Evolutionary conservation across 805 yeast species (phyloP).

Genomic region (Pichia californica): DNA sequence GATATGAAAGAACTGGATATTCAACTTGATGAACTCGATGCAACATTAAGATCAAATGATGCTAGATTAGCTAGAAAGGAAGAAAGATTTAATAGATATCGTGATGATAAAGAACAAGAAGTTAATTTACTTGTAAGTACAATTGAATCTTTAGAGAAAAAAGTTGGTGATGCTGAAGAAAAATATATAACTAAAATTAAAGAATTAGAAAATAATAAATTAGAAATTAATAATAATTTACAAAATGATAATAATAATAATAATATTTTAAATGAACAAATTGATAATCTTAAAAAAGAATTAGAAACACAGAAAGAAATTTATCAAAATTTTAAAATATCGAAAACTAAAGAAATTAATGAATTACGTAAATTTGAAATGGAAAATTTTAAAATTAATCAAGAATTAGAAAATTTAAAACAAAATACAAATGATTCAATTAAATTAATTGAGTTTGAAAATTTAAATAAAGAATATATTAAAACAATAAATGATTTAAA

Average conservation of each 20-base stretch:
- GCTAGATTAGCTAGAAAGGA: constrained; percentile 39
- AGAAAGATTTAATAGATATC: constrained; percentile 39
- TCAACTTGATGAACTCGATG: constrained; percentile 44
- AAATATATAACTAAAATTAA: constrained; percentile 31
- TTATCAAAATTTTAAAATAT: constrained; percentile 8
- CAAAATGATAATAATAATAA: neutral
- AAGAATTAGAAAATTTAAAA: constrained; percentile 13
- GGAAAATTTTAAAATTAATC: constrained; percentile 13
- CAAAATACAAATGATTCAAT: neutral
- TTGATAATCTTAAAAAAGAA: constrained; percentile 1
- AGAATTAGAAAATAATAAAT: neutral
- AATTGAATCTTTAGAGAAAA: constrained; percentile 46
- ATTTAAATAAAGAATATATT: neutral
- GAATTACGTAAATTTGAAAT: constrained; percentile 14
- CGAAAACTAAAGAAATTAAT: constrained; percentile 13
- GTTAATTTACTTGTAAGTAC: constrained; percentile 54
- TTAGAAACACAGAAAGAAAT: constrained; percentile 1
- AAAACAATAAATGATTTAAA: neutral
- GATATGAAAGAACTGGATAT: constrained; percentile 42
- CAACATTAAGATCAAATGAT: constrained; percentile 42
- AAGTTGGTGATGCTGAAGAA: constrained; percentile 48
- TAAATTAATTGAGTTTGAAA: neutral
- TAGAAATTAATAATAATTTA: neutral
- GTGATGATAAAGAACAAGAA: constrained; percentile 43
- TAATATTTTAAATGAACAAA: neutral